Evolutionary conservation across 228 moss, liverwort and hornwort genomes (phyloP).

Genomic region (Sphagnum magellanicum): DNA sequence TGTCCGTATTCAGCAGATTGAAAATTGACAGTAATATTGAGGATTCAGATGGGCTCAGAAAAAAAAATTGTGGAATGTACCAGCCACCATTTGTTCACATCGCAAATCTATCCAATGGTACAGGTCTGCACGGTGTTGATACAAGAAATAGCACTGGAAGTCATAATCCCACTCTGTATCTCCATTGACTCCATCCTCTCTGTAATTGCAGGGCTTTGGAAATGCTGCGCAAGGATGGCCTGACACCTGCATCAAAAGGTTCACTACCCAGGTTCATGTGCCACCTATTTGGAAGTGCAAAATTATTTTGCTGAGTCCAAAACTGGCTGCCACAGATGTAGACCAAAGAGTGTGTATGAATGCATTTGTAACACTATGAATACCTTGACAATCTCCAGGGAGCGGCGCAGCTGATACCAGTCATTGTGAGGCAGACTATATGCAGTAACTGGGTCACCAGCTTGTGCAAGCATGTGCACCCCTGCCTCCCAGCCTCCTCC

Average conservation of each 20-base stretch:
- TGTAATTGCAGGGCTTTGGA: slow-evolving; percentile 2
- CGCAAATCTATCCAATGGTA: slow-evolving; percentile 42
- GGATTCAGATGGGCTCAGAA: neutral
- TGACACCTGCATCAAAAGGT: slow-evolving; percentile 15
- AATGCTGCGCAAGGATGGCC: slow-evolving; percentile 32
- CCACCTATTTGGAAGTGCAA: too few species aligned
- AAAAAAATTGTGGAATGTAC: slow-evolving; percentile 1
- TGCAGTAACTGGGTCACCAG: slow-evolving; percentile 70
- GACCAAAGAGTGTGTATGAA: too few species aligned
- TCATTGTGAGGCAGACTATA: slow-evolving; percentile 64
- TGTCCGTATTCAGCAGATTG: too few species aligned
- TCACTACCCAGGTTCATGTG: too few species aligned
- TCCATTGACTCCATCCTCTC: neutral
- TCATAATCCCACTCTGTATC: slow-evolving; percentile 24
- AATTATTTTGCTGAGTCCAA: too few species aligned
- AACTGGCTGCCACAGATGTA: too few species aligned
- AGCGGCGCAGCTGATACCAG: slow-evolving; percentile 77
- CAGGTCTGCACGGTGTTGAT: slow-evolving; percentile 22
- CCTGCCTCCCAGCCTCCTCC: slow-evolving; percentile 65
- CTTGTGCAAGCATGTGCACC: slow-evolving; percentile 52
- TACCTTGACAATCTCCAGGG: slow-evolving; percentile 77
- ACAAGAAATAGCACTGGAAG: slow-evolving; percentile 38
- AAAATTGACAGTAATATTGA: neutral
- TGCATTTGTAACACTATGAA: too few species aligned
- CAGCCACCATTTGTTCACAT: slow-evolving; percentile 48